Percentiles rank a stretch among this genome's conserved stretches.
Conservation (phyloP, 192 early-diverging fungal genomes). For the Coemansia sp. region DNA sequence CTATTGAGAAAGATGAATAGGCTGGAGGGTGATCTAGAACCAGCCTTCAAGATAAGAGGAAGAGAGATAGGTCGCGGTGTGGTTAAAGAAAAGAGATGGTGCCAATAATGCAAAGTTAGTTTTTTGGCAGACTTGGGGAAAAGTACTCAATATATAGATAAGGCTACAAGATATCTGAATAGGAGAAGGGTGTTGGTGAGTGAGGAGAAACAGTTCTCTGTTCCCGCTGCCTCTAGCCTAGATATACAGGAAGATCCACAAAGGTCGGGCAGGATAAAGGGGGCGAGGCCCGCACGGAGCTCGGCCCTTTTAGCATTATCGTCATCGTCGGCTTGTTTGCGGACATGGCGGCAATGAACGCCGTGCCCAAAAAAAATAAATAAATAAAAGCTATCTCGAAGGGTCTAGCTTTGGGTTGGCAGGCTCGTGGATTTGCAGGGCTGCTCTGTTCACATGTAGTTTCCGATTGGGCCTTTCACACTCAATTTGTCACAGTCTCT, state of each 20-base stretch:
- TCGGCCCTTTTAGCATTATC: not conserved
- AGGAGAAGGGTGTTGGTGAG: not conserved
- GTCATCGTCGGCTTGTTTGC: not conserved
- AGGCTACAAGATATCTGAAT: not conserved
- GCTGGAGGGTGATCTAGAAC: not conserved
- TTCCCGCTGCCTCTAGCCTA: not conserved
- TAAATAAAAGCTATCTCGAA: not conserved
- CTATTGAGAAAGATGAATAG: not conserved
- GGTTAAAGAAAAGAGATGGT: not conserved
- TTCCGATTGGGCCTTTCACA: conserved; percentile 4
- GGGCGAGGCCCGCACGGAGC: not conserved
- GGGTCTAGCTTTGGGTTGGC: not conserved
- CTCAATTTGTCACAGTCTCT: not conserved
- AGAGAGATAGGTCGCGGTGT: not conserved
- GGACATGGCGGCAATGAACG: not conserved
- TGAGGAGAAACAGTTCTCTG: not conserved
- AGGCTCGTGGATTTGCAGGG: conserved; percentile 9
- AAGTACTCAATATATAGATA: not conserved
- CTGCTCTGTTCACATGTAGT: conserved; percentile 6
- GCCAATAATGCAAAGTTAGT: not conserved
- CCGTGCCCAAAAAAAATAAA: not conserved
- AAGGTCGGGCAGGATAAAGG: not conserved
- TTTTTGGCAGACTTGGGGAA: not conserved
- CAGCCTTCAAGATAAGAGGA: not conserved
- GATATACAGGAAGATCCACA: not conserved